Evolutionary conservation across 108 stramenopile genomes (phyloP), one percentile per base, ranked within the genome.

Genomic region (Pseudonitzschia multistriata): DNA sequence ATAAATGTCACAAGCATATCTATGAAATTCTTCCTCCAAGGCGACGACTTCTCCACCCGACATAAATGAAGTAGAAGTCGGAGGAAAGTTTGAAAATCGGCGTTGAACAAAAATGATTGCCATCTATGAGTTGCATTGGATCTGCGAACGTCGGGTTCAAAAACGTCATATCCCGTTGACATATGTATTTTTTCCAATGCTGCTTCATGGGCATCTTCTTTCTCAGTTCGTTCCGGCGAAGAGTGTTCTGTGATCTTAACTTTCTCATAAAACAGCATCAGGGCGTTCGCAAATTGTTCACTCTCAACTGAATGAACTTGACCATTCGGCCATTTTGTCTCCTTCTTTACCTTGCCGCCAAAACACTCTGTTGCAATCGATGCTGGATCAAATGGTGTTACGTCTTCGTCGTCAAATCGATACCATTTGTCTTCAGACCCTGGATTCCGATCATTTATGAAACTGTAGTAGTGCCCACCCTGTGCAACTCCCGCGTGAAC

Each of bases 391-490:
- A 97, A 98, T 0, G 95, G 90, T 36, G 92, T 96, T 1, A 98
- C 98, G 74, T 98, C 98, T 70, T 98, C 98, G 67, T 98, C 98
- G 68, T 98, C 98, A 69, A 97, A 98, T 22, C 89, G 85, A 76
- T 92, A 96, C 98, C 98, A 98, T 59, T 91, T 84, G 37, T 86
- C 84, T 24, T 76, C 72, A 22, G 82, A 50, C 11, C 68, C 74
- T 24, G 79, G 62, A 49, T 54, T 85, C 37, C 94, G 83, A 65
- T 97, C 95, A 73, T 87, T 88, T 75, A 98, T 95, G 81, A 96
- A 98, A 49, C 91, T 93, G 83, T 98, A 98, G 83, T 98, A 98
- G 65, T 98, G 98, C 0, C 98, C 98, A 10, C 98, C 98, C 81
- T 97, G 96, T 7, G 98, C 98, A 30, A 98, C 95, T 47, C 98